A percentile compares a stretch with the other conserved stretches of the same genome.
Conservation (phyloP, 805 yeast species). For the Komagataella phaffii region DNA sequence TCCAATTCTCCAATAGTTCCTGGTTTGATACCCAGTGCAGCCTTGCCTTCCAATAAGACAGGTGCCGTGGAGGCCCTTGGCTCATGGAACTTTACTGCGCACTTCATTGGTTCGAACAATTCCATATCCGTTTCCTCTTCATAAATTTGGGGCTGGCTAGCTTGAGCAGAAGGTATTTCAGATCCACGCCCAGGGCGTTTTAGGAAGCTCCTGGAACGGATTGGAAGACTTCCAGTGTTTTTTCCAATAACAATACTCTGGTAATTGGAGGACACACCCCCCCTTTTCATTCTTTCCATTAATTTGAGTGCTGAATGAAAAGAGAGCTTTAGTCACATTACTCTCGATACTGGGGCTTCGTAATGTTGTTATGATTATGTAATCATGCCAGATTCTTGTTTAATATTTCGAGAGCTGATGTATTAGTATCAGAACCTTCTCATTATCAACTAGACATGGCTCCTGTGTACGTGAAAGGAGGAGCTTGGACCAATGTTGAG, state of each 20-base stretch:
- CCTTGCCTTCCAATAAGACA: slow-evolving; percentile 46
- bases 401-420: neutral
- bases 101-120: slow-evolving; percentile 20
- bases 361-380: neutral
- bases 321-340: neutral
- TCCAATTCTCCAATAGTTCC: slow-evolving; percentile 69
- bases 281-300: neutral
- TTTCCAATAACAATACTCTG: neutral
- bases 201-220: neutral
- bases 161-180: neutral
- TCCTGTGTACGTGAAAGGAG: slow-evolving; percentile 74
- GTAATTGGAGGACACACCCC: neutral
- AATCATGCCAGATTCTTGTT: neutral
- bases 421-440: neutral
- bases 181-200: neutral
- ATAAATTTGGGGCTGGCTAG: neutral
- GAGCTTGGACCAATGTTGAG: slow-evolving; percentile 75
- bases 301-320: neutral
- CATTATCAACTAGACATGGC: slow-evolving; percentile 19
- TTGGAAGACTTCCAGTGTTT: neutral
- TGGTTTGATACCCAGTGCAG: slow-evolving; percentile 49
- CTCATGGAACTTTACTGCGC: slow-evolving; percentile 57
- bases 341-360: neutral
- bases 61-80: slow-evolving; percentile 38
- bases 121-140: neutral